Base-by-base conservation (phyloP, 805 yeast species). In the Starmera quercuum region DNA sequence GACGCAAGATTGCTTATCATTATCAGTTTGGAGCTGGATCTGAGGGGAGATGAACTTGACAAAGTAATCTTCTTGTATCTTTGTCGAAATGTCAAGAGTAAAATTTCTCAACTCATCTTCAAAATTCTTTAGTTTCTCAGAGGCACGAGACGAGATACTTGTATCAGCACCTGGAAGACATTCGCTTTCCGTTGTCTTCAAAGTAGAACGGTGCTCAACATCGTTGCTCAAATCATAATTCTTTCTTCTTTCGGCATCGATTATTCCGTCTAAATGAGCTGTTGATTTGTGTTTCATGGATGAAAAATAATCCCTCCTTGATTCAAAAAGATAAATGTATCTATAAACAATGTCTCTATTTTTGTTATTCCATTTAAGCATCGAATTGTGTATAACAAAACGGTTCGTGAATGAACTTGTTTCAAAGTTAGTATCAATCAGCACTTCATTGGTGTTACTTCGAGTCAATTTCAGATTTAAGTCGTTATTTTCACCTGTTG, bases 21-120 rank as follows among this genome's bases (percentile, higher is more conserved):
- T 64, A 20, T 66, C 66, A 12, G 73, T 64, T 31, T 73, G 66
- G 18, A 82, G 47, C 51, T 88, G 97, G 30, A 87, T 73, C 54
- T 90, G 96, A 0, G 97, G 95, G 19, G 85, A 73, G 6, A 81
- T 62, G 28, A 90, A 63, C 38, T 77, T 77, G 20, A 88, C 66
- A 40, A 78, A 61, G 50, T 76, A 82, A 28, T 82, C 73, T 34
- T 78, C 74, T 27, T 55, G 63, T 4, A 65, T 51, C 38, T 20
- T 27, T 16, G 30, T 27, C 19, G 12, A 20, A 27, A 27, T 17
- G 6, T 18, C 3, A 56, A 59, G 1, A 59, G 54, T 6, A 56
- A 68, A 53, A 6, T 51, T 46, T 38, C 71, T 57, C 23, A 85
- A 53, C 21, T 73, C 76, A 4, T 66, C 63, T 25, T 76, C 74